A percentile compares a stretch with the other conserved stretches of the same genome.
Evolutionary conservation across 805 yeast genomes (phyloP).

Genomic region (Pichia membranifaciens): DNA sequence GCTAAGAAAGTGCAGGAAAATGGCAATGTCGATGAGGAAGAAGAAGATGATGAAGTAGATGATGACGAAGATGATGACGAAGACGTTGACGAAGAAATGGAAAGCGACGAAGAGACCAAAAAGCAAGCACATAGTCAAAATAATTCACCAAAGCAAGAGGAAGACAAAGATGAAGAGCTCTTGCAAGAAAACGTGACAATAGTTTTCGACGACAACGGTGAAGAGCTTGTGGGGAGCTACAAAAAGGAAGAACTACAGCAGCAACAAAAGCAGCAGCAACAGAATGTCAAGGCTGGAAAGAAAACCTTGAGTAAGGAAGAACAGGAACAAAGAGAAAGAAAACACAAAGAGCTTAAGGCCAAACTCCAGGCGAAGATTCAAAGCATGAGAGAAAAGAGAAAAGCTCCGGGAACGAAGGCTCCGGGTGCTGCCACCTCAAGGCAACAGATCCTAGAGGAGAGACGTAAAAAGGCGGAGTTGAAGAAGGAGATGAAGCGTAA

Average conservation of each 20-base stretch:
- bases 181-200: slow-evolving; percentile 26
- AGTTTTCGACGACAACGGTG: slow-evolving; percentile 71
- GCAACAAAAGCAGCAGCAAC: slow-evolving; percentile 7
- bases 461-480: slow-evolving; percentile 44
- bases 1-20: slow-evolving; percentile 19
- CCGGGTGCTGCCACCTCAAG: slow-evolving; percentile 81
- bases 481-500: slow-evolving; percentile 27
- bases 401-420: slow-evolving; percentile 81
- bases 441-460: slow-evolving; percentile 66
- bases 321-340: slow-evolving; percentile 43
- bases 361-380: slow-evolving; percentile 71
- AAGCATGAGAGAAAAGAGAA: slow-evolving; percentile 68
- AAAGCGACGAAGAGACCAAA: slow-evolving; percentile 30
- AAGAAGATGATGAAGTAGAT: slow-evolving; percentile 12
- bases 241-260: slow-evolving; percentile 11
- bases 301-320: slow-evolving; percentile 41
- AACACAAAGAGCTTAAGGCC: slow-evolving; percentile 65
- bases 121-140: slow-evolving; percentile 12
- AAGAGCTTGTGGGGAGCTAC: slow-evolving; percentile 32
- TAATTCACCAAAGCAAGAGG: slow-evolving; percentile 1
- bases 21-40: slow-evolving; percentile 23
- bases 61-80: slow-evolving; percentile 6
- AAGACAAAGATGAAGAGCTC: slow-evolving; percentile 12
- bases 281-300: slow-evolving; percentile 12
- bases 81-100: slow-evolving; percentile 17